Conservation (phyloP, 495 filamentous ascomycete species). For the Oidiodendron maius region DNA sequence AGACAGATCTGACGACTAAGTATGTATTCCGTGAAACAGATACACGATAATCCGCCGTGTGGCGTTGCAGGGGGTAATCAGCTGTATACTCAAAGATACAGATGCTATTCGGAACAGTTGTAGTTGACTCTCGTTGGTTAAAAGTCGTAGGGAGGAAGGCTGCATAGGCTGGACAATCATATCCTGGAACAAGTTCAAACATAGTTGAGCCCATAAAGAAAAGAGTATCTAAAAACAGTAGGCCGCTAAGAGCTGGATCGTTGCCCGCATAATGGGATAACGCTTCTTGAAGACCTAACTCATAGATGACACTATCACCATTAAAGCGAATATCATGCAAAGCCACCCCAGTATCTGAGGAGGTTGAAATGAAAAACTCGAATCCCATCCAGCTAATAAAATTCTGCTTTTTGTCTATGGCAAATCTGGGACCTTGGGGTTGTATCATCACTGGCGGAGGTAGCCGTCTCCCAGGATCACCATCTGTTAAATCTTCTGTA, state of each 20-base stretch:
- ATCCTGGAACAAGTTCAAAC: conserved; percentile 30
- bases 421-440: not conserved
- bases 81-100: conserved; percentile 44
- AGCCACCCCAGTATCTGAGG: not conserved
- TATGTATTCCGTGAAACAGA: conserved; percentile 38
- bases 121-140: conserved; percentile 31
- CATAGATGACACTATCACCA: conserved; percentile 49
- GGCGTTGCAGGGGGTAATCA: conserved; percentile 39
- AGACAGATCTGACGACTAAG: conserved; percentile 36
- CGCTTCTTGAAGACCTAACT: conserved; percentile 49
- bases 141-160: conserved; percentile 35
- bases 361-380: not conserved
- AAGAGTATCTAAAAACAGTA: conserved; percentile 34
- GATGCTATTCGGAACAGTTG: conserved; percentile 35
- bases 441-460: not conserved
- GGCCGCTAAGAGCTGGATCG: conserved; percentile 26
- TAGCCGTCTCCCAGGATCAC: not conserved
- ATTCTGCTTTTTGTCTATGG: not conserved
- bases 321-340: conserved; percentile 42
- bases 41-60: conserved; percentile 28
- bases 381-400: not conserved
- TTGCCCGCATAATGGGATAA: conserved; percentile 44
- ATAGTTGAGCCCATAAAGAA: not conserved
- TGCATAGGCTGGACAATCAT: conserved; percentile 43
- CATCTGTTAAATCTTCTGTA: not conserved